These are phyloP conservation scores for Euphrasia confusa DNA, from an alignment of 257 asterid species.

Conservation along the genomic window DNA sequence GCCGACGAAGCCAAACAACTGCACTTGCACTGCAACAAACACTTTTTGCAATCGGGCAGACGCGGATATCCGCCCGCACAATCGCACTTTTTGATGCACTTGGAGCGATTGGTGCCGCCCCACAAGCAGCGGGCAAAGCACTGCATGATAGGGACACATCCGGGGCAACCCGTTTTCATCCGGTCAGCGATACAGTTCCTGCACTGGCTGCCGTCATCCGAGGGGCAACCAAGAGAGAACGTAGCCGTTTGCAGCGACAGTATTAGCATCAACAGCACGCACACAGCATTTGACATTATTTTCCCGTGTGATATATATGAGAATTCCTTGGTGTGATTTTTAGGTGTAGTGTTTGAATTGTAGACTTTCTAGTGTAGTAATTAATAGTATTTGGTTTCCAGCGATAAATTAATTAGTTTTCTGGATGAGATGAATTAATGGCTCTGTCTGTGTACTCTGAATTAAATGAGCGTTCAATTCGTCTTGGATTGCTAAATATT, in stretches of 20 bases:
- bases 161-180: constrained; percentile 59
- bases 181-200: constrained; percentile 47
- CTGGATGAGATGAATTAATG: constrained; percentile 27
- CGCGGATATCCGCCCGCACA: constrained; percentile 55
- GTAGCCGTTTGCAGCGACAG: constrained; percentile 19
- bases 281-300: constrained; percentile 22
- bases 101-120: constrained; percentile 45
- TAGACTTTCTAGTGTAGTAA: neutral
- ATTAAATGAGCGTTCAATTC: constrained; percentile 14
- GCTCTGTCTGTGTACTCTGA: constrained; percentile 9
- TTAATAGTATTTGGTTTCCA: constrained; percentile 2
- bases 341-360: neutral
- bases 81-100: constrained; percentile 65
- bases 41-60: constrained; percentile 61
- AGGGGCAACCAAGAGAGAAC: constrained; percentile 42
- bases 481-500: constrained; percentile 67
- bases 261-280: constrained; percentile 21
- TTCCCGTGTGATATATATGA: neutral
- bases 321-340: neutral
- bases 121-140: constrained; percentile 75
- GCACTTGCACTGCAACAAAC: constrained; percentile 63
- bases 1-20: constrained; percentile 41
- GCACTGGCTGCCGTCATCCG: constrained; percentile 50
- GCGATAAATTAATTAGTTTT: neutral
- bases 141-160: constrained; percentile 56